Evolutionary conservation across 2,329 filamentous ascomycete genomes (phyloP).

Genomic region (Diaporthe batatas): DNA sequence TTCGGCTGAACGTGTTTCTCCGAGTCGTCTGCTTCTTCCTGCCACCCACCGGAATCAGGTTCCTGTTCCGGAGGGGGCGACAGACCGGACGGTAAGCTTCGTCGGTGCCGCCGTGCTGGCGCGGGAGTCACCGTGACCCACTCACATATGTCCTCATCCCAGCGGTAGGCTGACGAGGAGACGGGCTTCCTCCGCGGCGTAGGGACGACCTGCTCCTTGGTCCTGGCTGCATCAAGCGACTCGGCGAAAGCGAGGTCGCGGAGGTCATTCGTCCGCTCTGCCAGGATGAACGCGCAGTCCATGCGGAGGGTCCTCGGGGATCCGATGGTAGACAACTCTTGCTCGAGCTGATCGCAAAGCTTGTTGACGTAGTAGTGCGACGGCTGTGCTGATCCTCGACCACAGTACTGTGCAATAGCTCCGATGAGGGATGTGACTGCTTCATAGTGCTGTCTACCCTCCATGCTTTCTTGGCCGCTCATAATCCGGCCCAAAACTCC

Average conservation of each 20-base stretch:
- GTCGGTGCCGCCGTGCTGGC: background rate
- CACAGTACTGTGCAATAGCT: slow-evolving; percentile 62
- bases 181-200: slow-evolving; percentile 32
- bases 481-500: slow-evolving; percentile 17
- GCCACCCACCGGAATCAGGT: background rate
- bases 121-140: slow-evolving; percentile 49
- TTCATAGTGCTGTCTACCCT: slow-evolving; percentile 49
- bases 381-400: slow-evolving; percentile 53
- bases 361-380: slow-evolving; percentile 55
- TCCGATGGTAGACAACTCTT: slow-evolving; percentile 50
- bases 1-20: slow-evolving; percentile 19
- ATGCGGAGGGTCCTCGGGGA: slow-evolving; percentile 56
- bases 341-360: slow-evolving; percentile 58
- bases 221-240: slow-evolving; percentile 48
- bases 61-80: slow-evolving; percentile 7
- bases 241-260: slow-evolving; percentile 68
- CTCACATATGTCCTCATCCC: slow-evolving; percentile 56
- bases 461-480: slow-evolving; percentile 20
- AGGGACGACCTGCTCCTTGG: background rate
- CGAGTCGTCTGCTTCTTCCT: slow-evolving; percentile 15
- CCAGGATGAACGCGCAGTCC: slow-evolving; percentile 65
- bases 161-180: slow-evolving; percentile 46
- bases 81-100: background rate
- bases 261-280: slow-evolving; percentile 65
- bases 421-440: slow-evolving; percentile 56